Evolutionary conservation across 371 early-diverging fungal species (phyloP), one percentile per base, ranked within the genome.

Genomic region (Thermomucor indicae-seudaticae): DNA sequence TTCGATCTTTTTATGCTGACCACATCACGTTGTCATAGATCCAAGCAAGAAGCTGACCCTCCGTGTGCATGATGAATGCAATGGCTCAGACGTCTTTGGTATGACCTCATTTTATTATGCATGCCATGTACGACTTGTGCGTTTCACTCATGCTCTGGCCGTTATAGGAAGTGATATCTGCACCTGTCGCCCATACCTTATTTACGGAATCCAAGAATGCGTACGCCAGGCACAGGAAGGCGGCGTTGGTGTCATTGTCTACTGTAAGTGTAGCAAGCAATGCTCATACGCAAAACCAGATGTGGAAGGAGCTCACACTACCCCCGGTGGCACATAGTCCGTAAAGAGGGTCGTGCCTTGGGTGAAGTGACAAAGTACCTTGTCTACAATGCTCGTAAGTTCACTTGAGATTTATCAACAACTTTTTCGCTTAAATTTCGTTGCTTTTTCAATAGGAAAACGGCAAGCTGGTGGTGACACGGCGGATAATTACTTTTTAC

Each of bases 281-380:
- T n/a, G n/a, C n/a, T n/a, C n/a, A n/a, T n/a, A n/a, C n/a, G n/a
- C n/a, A n/a, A n/a, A n/a, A n/a, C n/a, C n/a, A n/a, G n/a, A n/a
- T n/a, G n/a, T n/a, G n/a, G n/a, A n/a, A n/a, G n/a, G n/a, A n/a
- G n/a, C n/a, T n/a, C n/a, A n/a, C n/a, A n/a, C n/a, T n/a, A n/a
- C n/a, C n/a, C n/a, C n/a, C n/a, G n/a, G n/a, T n/a, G n/a, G 35
- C 23, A 11, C 4, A 10, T 49, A 84, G 84, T 91, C 74, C 81
- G 91, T 49, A 96, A 96, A 65, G 96, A 96, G 73, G 96, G 96
- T 5, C 83, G 96, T 49, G 95, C 96, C 0, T 61, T 96, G 38
- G 97, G 97, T 47, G 97, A 96, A 60, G 96, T 96, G 14, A 96
- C 95, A 30, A 96, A 96, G 66, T 96, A 95, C 54, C 78, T 96